Conservation (phyloP, 2,329 filamentous ascomycete genomes). For the Colletotrichum salicis region DNA sequence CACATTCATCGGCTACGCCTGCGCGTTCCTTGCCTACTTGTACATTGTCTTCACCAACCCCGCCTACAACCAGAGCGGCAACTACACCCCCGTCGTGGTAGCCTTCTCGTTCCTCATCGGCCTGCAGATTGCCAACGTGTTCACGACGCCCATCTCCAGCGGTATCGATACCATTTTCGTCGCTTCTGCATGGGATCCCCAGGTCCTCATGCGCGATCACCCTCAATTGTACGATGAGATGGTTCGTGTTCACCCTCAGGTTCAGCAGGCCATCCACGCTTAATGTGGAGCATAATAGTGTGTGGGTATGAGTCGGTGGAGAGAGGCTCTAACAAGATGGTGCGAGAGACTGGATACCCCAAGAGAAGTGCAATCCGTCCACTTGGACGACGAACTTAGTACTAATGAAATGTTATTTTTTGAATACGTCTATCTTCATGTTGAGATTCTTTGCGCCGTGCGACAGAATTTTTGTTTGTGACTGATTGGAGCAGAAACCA, state of each 20-base stretch:
- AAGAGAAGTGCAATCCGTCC: not conserved
- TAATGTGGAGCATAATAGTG: slow-evolving; percentile 40
- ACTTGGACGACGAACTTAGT: not conserved
- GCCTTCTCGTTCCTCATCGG: slow-evolving; percentile 91
- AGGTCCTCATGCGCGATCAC: slow-evolving; percentile 83
- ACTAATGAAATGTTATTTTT: not conserved
- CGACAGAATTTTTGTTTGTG: not conserved
- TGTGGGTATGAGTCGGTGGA: not conserved
- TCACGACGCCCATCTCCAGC: slow-evolving; percentile 86
- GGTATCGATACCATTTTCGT: slow-evolving; percentile 96
- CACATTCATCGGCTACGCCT: slow-evolving; percentile 85
- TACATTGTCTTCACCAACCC: slow-evolving; percentile 87
- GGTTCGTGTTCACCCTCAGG: slow-evolving; percentile 83
- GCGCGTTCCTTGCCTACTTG: slow-evolving; percentile 84
- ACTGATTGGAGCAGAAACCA: too few relatives aligned
- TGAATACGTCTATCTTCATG: not conserved
- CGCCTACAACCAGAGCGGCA: slow-evolving; percentile 74
- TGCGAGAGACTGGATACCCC: slow-evolving; percentile 16
- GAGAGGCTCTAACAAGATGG: not conserved
- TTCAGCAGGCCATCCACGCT: slow-evolving; percentile 82
- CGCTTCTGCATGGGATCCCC: slow-evolving; percentile 74
- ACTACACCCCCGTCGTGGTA: slow-evolving; percentile 81
- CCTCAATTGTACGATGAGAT: slow-evolving; percentile 83
- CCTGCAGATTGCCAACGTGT: slow-evolving; percentile 87
- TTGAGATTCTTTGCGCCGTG: not conserved